Conservation (phyloP, 2,329 filamentous ascomycete species). For the Alternaria solani region DNA sequence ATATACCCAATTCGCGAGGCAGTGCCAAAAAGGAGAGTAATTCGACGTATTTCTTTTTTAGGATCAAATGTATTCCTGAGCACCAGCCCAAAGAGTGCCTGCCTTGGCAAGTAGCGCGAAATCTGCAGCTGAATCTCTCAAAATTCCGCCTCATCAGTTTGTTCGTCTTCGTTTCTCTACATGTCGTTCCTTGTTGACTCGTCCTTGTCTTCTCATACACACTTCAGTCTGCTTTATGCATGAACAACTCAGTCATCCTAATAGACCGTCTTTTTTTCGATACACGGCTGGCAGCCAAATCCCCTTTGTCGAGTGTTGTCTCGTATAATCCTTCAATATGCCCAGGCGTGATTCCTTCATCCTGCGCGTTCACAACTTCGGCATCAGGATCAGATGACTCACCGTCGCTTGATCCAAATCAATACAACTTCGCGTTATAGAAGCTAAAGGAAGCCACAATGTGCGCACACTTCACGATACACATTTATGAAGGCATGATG, state of each 20-base stretch:
- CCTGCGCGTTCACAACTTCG: neutral
- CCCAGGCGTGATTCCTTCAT: neutral
- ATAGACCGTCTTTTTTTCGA: neutral
- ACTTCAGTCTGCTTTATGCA: neutral
- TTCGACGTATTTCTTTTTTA: neutral
- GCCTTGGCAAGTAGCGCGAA: neutral
- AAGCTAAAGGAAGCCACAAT: neutral
- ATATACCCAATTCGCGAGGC: constrained; percentile 4
- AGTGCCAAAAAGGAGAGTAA: neutral
- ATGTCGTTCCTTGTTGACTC: neutral
- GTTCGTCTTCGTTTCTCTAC: neutral
- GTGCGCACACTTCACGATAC: neutral
- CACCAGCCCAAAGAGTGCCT: neutral
- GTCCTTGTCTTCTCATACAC: neutral
- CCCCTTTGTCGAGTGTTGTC: neutral
- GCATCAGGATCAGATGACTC: neutral
- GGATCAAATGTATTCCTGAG: neutral
- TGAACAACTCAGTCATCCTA: no score
- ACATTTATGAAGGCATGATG: neutral
- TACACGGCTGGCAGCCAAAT: neutral
- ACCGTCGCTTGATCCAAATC: neutral
- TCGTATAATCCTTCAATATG: neutral
- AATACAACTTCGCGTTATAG: neutral
- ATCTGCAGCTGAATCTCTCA: neutral
- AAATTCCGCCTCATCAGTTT: neutral